Conservation (phyloP, 208 protist species). For the Herpetomonas samuelpessoai region DNA sequence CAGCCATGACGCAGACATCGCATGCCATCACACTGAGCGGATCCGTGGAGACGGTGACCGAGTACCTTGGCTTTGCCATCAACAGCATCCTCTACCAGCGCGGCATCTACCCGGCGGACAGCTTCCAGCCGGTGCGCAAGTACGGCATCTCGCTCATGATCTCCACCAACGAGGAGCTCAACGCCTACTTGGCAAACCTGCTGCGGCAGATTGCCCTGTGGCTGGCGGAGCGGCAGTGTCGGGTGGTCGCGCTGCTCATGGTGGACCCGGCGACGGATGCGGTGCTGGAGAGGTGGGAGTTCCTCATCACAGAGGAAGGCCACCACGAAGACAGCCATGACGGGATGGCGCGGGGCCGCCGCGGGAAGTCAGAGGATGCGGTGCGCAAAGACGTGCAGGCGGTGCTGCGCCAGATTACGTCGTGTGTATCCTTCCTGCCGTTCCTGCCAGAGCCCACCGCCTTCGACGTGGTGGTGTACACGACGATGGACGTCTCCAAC, state of each 20-base stretch:
- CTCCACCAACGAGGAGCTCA: slow-evolving; percentile 93
- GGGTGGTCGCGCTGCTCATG: slow-evolving; percentile 95
- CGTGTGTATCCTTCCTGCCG: slow-evolving; percentile 96
- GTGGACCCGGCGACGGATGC: slow-evolving; percentile 46
- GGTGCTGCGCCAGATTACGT: slow-evolving; percentile 97
- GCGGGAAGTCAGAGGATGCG: slow-evolving; percentile 69
- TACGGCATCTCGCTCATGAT: slow-evolving; percentile 96
- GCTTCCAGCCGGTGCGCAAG: slow-evolving; percentile 92
- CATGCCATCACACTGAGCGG: slow-evolving; percentile 95
- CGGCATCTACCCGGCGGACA: slow-evolving; percentile 97
- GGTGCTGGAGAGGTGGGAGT: slow-evolving; percentile 96
- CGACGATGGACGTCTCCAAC: slow-evolving; percentile 53
- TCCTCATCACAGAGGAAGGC: slow-evolving; percentile 68
- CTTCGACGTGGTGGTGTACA: slow-evolving; percentile 96
- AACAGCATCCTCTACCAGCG: slow-evolving; percentile 96
- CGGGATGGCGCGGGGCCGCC: not conserved
- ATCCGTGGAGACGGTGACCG: slow-evolving; percentile 96
- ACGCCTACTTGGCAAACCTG: slow-evolving; percentile 94
- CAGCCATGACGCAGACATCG: slow-evolving; percentile 34
- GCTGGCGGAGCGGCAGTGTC: slow-evolving; percentile 86
- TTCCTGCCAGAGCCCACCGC: slow-evolving; percentile 75
- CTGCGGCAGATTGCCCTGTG: slow-evolving; percentile 94
- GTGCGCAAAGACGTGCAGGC: slow-evolving; percentile 94
- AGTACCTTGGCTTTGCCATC: slow-evolving; percentile 97
- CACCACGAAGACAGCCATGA: not conserved